These are phyloP conservation scores for Torulaspora franciscae DNA, from an alignment of 805 yeast species.

Conservation along the genomic window DNA sequence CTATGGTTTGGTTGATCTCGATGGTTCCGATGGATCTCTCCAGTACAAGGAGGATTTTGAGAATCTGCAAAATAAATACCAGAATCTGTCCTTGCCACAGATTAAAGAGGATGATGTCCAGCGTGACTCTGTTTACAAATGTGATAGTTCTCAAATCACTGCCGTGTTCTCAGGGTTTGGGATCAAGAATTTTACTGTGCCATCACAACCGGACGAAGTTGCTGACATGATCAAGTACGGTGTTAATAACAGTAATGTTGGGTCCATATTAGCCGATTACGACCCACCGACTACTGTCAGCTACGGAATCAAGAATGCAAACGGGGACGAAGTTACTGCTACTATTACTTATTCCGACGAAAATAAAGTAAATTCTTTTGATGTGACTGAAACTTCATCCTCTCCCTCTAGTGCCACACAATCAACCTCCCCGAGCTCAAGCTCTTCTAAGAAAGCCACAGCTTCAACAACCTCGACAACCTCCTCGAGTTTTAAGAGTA, in stretches of 20 bases:
- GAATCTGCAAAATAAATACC: conserved; percentile 44
- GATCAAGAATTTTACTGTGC: conserved; percentile 43
- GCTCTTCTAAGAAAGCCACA: too few species aligned
- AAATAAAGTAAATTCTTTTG: not conserved
- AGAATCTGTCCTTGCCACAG: conserved; percentile 36
- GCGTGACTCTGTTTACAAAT: conserved; percentile 23
- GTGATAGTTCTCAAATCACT: conserved; percentile 40
- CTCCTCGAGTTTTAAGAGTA: not conserved
- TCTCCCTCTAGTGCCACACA: not conserved
- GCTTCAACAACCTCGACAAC: not conserved
- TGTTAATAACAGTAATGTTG: conserved; percentile 42
- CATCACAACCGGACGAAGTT: conserved; percentile 44
- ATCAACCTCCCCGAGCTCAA: not conserved
- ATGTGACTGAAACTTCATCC: not conserved
- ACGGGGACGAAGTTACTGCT: not conserved
- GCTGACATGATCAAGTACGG: conserved; percentile 45
- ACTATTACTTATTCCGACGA: not conserved
- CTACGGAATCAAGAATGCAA: not conserved
- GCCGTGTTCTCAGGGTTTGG: conserved; percentile 41
- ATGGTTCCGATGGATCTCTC: conserved; percentile 39
- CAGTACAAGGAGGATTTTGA: conserved; percentile 46
- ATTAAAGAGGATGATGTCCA: conserved; percentile 1
- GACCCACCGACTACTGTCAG: conserved; percentile 30
- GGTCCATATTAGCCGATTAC: conserved; percentile 41
- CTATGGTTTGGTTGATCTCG: conserved; percentile 68